Conservation (phyloP, 371 early-diverging fungal genomes). For the Mortierella sp. region DNA sequence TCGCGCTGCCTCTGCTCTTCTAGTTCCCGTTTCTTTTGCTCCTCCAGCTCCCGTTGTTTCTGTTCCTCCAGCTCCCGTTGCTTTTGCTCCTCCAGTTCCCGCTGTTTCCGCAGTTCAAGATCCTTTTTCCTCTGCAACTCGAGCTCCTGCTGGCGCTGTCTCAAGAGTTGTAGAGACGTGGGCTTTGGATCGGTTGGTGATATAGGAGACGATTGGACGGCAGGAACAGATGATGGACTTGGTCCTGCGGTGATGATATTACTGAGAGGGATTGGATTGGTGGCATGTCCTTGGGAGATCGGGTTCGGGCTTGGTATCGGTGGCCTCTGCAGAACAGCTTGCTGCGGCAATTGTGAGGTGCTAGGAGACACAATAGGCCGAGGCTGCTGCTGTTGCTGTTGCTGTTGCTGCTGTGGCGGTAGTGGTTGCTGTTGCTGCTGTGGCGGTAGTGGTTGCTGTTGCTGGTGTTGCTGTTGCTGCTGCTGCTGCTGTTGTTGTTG, state of each 20-base stretch:
- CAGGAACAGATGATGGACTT: background rate
- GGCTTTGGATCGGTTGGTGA: slow-evolving; percentile 37
- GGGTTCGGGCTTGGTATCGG: background rate
- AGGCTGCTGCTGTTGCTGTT: background rate
- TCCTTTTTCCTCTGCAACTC: slow-evolving; percentile 18
- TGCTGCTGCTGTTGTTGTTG: slow-evolving; percentile 21
- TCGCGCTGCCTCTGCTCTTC: slow-evolving; percentile 5
- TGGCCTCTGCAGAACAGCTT: background rate
- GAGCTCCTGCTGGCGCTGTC: slow-evolving; percentile 3
- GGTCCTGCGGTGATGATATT: slow-evolving; percentile 16
- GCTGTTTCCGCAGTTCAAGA: slow-evolving; percentile 21
- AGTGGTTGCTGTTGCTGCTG: background rate
- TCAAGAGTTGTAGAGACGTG: slow-evolving; percentile 27
- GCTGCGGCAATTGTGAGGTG: background rate
- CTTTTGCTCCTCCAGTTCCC: slow-evolving; percentile 14
- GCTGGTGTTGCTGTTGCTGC: slow-evolving; percentile 20
- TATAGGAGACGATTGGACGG: slow-evolving; percentile 21
- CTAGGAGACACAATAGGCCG: background rate
- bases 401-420: background rate
- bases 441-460: slow-evolving; percentile 6
- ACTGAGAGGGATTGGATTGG: slow-evolving; percentile 5
- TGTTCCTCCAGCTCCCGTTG: slow-evolving; percentile 19
- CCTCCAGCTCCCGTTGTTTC: slow-evolving; percentile 11
- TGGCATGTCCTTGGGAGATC: background rate
- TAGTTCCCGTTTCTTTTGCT: slow-evolving; percentile 1